A percentile compares a stretch with the other conserved stretches of the same genome.
These are phyloP conservation scores for Pythium dissimile DNA, from an alignment of 352 stramenopile genomes.

Conservation along the genomic window DNA sequence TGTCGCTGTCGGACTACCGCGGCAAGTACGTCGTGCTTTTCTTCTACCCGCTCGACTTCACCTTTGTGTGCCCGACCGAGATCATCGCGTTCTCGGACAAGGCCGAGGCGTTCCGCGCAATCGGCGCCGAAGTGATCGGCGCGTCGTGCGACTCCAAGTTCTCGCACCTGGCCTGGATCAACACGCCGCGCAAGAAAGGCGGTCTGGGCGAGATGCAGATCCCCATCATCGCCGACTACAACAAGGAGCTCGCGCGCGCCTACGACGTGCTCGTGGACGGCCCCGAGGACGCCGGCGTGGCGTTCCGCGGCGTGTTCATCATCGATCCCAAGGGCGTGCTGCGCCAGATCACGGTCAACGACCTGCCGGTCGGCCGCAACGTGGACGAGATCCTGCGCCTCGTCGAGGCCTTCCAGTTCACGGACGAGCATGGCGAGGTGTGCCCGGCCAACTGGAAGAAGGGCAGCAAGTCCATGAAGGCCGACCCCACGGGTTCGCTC, in stretches of 20 bases:
- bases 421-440: slow-evolving; percentile 45
- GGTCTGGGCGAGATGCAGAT: neutral
- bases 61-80: neutral
- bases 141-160: neutral
- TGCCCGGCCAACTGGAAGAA: neutral
- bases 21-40: neutral
- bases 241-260: too few relatives aligned
- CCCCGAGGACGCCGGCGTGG: slow-evolving; percentile 80
- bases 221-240: neutral
- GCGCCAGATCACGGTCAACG: slow-evolving; percentile 90
- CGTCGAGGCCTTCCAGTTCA: slow-evolving; percentile 91
- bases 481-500: slow-evolving; percentile 86
- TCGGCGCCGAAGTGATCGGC: neutral
- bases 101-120: neutral
- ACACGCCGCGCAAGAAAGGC: neutral
- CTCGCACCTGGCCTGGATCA: neutral
- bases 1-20: neutral
- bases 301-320: slow-evolving; percentile 91
- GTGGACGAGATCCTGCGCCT: slow-evolving; percentile 92
- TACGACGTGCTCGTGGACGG: slow-evolving; percentile 91
- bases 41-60: neutral
- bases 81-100: neutral
- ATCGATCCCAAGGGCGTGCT: slow-evolving; percentile 89
- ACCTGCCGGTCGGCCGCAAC: slow-evolving; percentile 89
- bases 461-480: slow-evolving; percentile 83